Conservation (phyloP, 306 rosid species). For the Citrullus mucosospermus region DNA sequence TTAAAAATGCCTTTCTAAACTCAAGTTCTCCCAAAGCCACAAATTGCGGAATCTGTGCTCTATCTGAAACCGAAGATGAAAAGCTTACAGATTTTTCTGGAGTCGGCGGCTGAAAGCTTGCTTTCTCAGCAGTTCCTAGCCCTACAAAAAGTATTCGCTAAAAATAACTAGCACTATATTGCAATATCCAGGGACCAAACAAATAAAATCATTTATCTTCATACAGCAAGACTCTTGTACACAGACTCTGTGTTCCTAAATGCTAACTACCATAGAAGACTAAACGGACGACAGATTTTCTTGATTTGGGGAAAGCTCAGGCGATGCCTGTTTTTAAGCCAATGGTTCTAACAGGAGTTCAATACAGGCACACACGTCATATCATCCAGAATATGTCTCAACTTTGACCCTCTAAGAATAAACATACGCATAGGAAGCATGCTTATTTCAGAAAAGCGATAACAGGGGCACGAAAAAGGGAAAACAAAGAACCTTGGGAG, state of each 20-base stretch:
- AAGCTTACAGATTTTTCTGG: background rate
- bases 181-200: background rate
- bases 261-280: too few species aligned
- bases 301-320: too few species aligned
- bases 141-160: background rate
- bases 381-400: too few species aligned
- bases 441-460: background rate
- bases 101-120: background rate
- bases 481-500: slow-evolving; percentile 6
- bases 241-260: too few species aligned
- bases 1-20: slow-evolving; percentile 50
- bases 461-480: background rate
- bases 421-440: background rate
- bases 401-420: background rate
- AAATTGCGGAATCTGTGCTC: slow-evolving; percentile 5
- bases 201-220: background rate
- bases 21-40: slow-evolving; percentile 63
- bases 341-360: too few species aligned
- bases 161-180: background rate
- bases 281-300: too few species aligned
- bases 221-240: background rate
- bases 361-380: too few species aligned
- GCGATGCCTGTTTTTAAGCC: too few species aligned
- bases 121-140: background rate
- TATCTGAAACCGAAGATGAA: background rate